Evolutionary conservation across 2,329 filamentous ascomycete genomes (phyloP), one percentile per base, ranked within the genome.

Genomic region (Ilyonectria destructans): DNA sequence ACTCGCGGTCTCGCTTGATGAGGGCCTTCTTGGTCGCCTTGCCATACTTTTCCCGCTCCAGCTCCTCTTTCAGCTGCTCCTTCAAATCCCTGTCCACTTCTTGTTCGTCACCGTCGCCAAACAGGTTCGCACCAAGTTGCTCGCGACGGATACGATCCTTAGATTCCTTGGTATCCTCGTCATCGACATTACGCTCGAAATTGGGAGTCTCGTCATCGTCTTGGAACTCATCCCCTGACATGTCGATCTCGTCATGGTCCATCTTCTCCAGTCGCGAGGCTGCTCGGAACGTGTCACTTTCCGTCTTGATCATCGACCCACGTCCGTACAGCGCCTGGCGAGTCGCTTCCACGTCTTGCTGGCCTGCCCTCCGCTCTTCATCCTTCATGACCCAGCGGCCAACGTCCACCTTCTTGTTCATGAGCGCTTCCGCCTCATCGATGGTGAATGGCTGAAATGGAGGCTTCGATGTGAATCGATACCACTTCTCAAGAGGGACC

Each of bases 401-500:
- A 54, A 92, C 89, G 67, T 91, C 92, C 55, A 90, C 87, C 79
- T 94, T 94, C 80, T 93, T 92, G 67, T 88, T 90, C 92, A 97
- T 94, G 64, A 91, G 86, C 62, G 92, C 92, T 79, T 98, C 95
- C 0, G 93, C 94, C 78, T 97, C 92, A 69, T 97, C 95, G 12
- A 95, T 90, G 0, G 90, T 92, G 80, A 95, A 89, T 0, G 90
- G 88, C 78, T 92, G 91, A 77, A 96, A 96, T 12, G 92, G 89
- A 62, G 94, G 93, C 79, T 96, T 96, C 49, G 91, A 87, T 4
- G 89, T 91, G 78, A 97, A 97, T 63, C 90, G 93, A 83, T 99
- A 99, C 91, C 93, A 98, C 77, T 98, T 97, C 81, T 99, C 96
- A 19, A 98, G 83, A 0, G 97, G 97, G 3, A 97, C 87, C 90